Percentiles rank a stretch among this genome's conserved stretches.
Conservation (phyloP, 2,329 filamentous ascomycete species). For the Talaromyces pinophilus region DNA sequence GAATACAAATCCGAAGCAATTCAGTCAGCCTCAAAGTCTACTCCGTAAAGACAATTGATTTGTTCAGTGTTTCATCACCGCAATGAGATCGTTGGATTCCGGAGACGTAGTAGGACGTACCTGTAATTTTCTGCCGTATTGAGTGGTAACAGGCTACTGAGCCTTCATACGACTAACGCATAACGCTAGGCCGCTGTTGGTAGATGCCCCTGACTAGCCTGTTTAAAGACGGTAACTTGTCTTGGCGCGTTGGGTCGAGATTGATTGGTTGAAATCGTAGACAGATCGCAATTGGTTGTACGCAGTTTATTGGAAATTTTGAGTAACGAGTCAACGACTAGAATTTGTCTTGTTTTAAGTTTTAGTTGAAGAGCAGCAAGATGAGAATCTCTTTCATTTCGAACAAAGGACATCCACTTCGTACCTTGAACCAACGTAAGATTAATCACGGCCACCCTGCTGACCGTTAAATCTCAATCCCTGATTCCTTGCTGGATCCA, state of each 20-base stretch:
- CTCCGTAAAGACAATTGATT: neutral
- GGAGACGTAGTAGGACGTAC: neutral
- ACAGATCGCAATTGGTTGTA: neutral
- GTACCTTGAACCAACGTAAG: neutral
- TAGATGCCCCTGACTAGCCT: neutral
- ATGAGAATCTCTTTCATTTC: neutral
- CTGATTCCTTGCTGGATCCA: neutral
- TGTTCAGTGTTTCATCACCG: neutral
- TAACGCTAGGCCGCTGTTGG: neutral
- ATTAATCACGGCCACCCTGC: neutral
- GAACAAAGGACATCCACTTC: neutral
- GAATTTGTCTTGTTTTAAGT: neutral
- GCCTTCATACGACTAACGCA: neutral
- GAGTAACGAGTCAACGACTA: neutral
- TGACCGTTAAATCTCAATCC: neutral
- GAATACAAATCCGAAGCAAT: neutral
- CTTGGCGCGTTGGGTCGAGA: neutral
- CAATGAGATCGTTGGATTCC: no score
- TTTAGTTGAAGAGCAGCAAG: neutral
- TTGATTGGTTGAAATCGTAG: neutral
- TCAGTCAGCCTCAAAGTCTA: constrained; percentile 9
- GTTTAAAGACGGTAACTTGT: neutral
- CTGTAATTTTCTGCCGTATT: neutral
- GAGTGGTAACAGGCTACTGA: neutral
- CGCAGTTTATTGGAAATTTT: neutral